Evolutionary conservation across 495 filamentous ascomycete genomes (phyloP), one percentile per base, ranked within the genome.

Genomic region (Friedmanniomyces endolithicus): DNA sequence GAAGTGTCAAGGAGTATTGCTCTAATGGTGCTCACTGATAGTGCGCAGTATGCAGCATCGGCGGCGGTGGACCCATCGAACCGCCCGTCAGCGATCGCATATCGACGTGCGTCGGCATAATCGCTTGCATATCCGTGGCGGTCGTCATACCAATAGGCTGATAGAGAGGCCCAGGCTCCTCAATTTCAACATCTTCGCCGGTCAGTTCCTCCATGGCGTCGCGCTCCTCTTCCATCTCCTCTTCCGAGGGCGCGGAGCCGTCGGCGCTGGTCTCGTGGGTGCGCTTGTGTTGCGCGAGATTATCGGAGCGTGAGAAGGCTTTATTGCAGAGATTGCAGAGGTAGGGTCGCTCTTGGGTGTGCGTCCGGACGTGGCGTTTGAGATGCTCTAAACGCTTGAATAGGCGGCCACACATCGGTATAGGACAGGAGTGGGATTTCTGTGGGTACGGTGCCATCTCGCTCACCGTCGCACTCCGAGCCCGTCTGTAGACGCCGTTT

Each of bases 351-450:
- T 98, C 92, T 79, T 98, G 92, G 20, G 92, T 98, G 75, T 98
- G 92, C 65, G 92, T 98, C 70, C 92, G 86, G 70, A 98, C 94
- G 77, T 98, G 92, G 75, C 92, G 84, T 77, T 98, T 98, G 63
- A 98, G 80, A 76, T 98, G 92, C 71, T 98, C 92, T 75, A 98
- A 80, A 66, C 92, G 83, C 82, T 98, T 98, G 78, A 98, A 98
- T 59, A 95, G 78, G 67, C 94, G 84, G 41, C 94, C 92, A 68
- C 92, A 98, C 23, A 89, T 88, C 24, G 94, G 94, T 67, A 98
- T 98, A n/a, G 92, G 92, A 73, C 92, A 98, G 9, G 89, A 95
- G 68, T 98, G 92, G 11, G 88, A 90, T 68, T 98, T 98, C 62
- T 94, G 87, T 12, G 92, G 90, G 68, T 98, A 98, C 39, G 92